Percentiles rank a stretch among this genome's conserved stretches.
Conservation (phyloP, 805 yeast genomes). For the Candida bentonensis region DNA sequence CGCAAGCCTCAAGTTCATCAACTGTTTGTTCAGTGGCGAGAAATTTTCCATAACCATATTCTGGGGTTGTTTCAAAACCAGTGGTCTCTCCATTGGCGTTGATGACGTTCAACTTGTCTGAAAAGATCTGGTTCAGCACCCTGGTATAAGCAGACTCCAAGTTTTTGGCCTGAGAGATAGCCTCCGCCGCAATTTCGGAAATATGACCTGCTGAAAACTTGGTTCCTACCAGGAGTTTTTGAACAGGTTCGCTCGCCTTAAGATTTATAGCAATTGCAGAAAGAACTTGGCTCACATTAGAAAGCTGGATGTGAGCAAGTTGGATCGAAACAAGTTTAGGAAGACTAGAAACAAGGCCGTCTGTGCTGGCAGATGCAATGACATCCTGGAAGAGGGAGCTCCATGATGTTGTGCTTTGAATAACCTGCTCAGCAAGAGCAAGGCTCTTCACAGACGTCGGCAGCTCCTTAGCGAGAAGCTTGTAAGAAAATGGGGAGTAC, state of each 20-base stretch:
- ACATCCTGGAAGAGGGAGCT: constrained; percentile 67
- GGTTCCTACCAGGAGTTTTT: constrained; percentile 40
- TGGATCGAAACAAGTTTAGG: constrained; percentile 42
- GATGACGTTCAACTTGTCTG: constrained; percentile 39
- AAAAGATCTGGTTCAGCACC: constrained; percentile 56
- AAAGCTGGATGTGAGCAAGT: constrained; percentile 28
- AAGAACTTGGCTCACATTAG: constrained; percentile 29
- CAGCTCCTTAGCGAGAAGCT: constrained; percentile 32
- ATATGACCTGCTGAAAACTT: constrained; percentile 25
- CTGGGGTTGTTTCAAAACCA: constrained; percentile 49
- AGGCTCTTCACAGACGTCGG: constrained; percentile 44
- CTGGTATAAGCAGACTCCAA: constrained; percentile 68
- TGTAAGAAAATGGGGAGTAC: constrained; percentile 60
- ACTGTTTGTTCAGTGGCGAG: constrained; percentile 40
- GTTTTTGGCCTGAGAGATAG: constrained; percentile 25
- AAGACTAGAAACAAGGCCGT: constrained; percentile 8
- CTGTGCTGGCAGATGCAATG: constrained; percentile 34
- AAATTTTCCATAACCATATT: constrained; percentile 73
- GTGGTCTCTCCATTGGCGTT: constrained; percentile 38
- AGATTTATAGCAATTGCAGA: constrained; percentile 39
- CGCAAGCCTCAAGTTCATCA: not conserved
- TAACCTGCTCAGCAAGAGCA: constrained; percentile 55
- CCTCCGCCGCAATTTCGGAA: not conserved
- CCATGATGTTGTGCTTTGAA: constrained; percentile 30
- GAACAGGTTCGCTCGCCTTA: constrained; percentile 39